Conservation (phyloP, 257 asterid species). For the Salvia miltiorrhiza region DNA sequence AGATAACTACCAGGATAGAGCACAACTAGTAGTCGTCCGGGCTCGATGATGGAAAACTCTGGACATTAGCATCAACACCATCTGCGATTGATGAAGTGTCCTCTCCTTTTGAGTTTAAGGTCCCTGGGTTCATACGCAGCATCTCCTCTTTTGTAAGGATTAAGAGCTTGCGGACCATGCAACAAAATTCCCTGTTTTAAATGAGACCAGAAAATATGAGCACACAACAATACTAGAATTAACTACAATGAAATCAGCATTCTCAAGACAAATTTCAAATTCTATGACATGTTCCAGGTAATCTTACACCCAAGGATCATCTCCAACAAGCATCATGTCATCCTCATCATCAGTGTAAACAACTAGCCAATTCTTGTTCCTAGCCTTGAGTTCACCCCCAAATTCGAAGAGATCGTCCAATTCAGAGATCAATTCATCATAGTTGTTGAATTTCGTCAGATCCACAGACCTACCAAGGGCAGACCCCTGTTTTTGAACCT, state of each 20-base stretch:
- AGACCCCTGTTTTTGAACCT: constrained; percentile 96
- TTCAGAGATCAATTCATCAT: constrained; percentile 68
- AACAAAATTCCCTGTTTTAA: constrained; percentile 75
- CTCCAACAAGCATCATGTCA: constrained; percentile 99
- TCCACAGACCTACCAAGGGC: constrained; percentile 98
- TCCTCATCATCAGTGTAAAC: constrained; percentile 96
- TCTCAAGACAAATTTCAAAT: background rate
- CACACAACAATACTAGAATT: background rate
- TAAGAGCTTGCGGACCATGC: constrained; percentile 85
- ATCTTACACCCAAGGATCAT: constrained; percentile 98
- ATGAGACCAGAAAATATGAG: background rate
- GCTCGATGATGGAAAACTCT: constrained; percentile 43
- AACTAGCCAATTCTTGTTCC: constrained; percentile 76
- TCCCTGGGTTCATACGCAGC: constrained; percentile 76
- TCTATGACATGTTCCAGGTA: background rate
- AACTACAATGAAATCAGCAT: background rate
- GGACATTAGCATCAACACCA: constrained; percentile 54
- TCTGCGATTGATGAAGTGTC: constrained; percentile 64
- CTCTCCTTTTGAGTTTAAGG: constrained; percentile 64
- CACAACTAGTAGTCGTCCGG: constrained; percentile 42
- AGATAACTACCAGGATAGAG: constrained; percentile 24
- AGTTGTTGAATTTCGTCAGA: constrained; percentile 76
- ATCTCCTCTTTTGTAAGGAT: constrained; percentile 87
- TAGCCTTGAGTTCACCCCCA: constrained; percentile 70
- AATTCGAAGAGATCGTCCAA: constrained; percentile 82